These are phyloP conservation scores for Fusarium sp. DNA, from an alignment of 2,329 filamentous ascomycete genomes.

Conservation along the genomic window DNA sequence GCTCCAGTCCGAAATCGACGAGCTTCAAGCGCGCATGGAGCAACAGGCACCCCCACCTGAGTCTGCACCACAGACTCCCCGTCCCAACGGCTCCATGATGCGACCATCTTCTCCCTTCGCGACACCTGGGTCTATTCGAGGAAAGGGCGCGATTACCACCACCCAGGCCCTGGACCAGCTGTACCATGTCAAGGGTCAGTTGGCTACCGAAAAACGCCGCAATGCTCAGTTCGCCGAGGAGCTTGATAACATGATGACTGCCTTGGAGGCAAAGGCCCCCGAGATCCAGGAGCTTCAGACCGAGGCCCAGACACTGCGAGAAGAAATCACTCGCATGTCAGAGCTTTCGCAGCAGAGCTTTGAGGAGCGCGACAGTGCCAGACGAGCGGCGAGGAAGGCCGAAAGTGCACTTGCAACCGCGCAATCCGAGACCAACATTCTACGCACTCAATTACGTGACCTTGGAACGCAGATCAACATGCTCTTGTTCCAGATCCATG, in stretches of 20 bases:
- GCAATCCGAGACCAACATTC: slow-evolving; percentile 78
- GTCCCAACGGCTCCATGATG: slow-evolving; percentile 65
- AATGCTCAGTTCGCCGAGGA: slow-evolving; percentile 80
- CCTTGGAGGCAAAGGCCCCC: slow-evolving; percentile 86
- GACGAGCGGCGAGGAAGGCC: slow-evolving; percentile 81
- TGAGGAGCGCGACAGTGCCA: slow-evolving; percentile 81
- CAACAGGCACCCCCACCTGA: slow-evolving; percentile 53
- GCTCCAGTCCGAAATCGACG: slow-evolving; percentile 65
- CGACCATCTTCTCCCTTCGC: slow-evolving; percentile 68
- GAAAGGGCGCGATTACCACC: slow-evolving; percentile 66
- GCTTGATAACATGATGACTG: slow-evolving; percentile 85
- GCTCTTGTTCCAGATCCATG: slow-evolving; percentile 86
- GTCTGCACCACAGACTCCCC: slow-evolving; percentile 70
- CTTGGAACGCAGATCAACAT: slow-evolving; percentile 91
- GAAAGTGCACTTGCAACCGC: slow-evolving; percentile 75
- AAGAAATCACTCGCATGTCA: slow-evolving; percentile 86
- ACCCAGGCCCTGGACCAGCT: slow-evolving; percentile 73
- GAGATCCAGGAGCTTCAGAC: slow-evolving; percentile 87
- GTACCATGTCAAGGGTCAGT: slow-evolving; percentile 75
- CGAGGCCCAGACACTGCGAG: slow-evolving; percentile 83
- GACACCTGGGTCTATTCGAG: slow-evolving; percentile 68
- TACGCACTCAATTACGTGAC: slow-evolving; percentile 89
- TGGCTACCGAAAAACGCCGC: slow-evolving; percentile 78
- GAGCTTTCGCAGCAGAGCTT: slow-evolving; percentile 84
- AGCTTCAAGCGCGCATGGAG: slow-evolving; percentile 62